These are phyloP conservation scores for Solanum aculeatissimum DNA, from an alignment of 305 asterid species.

Conservation along the genomic window DNA sequence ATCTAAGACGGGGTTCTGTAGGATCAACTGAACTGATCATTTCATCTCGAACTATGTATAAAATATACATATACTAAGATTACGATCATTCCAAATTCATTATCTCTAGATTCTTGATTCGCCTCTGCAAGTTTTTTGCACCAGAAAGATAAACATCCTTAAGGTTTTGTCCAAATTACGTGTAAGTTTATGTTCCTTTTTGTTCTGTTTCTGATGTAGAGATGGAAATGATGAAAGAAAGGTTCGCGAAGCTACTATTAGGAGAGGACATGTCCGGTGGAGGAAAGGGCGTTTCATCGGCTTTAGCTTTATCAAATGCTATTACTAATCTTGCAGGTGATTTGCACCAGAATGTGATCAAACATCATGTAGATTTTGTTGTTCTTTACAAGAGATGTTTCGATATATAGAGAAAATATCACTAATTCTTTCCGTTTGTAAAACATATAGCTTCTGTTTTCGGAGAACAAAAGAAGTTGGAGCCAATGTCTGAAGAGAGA, in stretches of 20 bases:
- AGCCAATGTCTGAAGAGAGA: constrained; percentile 62
- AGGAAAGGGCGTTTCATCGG: constrained; percentile 88
- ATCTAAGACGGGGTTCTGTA: neutral
- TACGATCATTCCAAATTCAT: neutral
- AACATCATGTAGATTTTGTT: neutral
- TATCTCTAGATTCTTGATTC: neutral
- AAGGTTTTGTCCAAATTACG: neutral
- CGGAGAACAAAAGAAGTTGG: constrained; percentile 67
- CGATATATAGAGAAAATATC: neutral
- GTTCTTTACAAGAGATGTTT: neutral
- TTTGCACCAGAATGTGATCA: neutral
- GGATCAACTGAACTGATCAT: neutral
- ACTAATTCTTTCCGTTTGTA: neutral
- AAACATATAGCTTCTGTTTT: constrained; percentile 61
- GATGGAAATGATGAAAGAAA: constrained; percentile 66
- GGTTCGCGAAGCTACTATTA: constrained; percentile 58
- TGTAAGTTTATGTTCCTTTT: neutral
- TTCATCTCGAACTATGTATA: neutral
- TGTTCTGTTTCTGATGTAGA: constrained; percentile 23
- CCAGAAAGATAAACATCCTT: too few relatives aligned
- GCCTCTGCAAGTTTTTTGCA: neutral
- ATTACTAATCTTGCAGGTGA: constrained; percentile 80
- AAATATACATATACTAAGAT: neutral
- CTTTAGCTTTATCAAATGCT: constrained; percentile 77
- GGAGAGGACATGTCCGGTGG: constrained; percentile 95